Conservation (phyloP, 2,329 filamentous ascomycete genomes). For the Escovopsis sp. region DNA sequence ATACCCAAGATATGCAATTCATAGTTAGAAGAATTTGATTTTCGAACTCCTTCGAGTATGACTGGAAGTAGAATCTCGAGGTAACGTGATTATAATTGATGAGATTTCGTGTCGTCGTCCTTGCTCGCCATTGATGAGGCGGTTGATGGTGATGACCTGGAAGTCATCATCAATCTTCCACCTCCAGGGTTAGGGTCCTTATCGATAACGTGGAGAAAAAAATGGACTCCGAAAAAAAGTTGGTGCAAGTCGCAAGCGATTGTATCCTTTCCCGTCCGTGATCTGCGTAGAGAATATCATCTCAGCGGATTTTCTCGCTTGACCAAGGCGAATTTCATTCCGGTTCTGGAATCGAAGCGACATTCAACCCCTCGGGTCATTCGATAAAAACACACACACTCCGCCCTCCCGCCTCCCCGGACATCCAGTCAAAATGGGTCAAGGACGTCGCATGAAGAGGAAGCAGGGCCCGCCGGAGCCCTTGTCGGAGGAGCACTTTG, state of each 20-base stretch:
- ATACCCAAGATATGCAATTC: too few relatives aligned
- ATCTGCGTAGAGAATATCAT: not conserved
- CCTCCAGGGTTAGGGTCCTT: slow-evolving; percentile 1
- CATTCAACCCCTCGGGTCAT: not conserved
- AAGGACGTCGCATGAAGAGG: slow-evolving; percentile 71
- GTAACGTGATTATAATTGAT: too few relatives aligned
- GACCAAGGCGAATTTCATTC: not conserved
- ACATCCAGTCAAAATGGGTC: slow-evolving; percentile 51
- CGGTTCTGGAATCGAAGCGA: too few relatives aligned
- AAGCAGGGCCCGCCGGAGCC: slow-evolving; percentile 82
- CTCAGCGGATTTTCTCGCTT: slow-evolving; percentile 2
- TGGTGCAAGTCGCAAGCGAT: not conserved
- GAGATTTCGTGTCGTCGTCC: too few relatives aligned
- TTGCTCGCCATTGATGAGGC: too few relatives aligned
- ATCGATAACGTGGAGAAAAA: slow-evolving; percentile 7
- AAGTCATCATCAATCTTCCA: slow-evolving; percentile 1
- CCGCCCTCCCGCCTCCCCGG: too few relatives aligned
- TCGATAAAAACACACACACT: too few relatives aligned
- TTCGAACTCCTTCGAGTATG: too few relatives aligned
- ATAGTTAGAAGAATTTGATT: too few relatives aligned
- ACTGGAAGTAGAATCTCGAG: not conserved
- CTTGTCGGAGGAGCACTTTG: slow-evolving; percentile 66
- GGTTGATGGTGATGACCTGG: too few relatives aligned
- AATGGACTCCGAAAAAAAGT: slow-evolving; percentile 7
- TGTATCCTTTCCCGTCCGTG: too few relatives aligned